Percentiles rank a stretch among this genome's conserved stretches.
Conservation (phyloP, 495 filamentous ascomycete genomes). For the Choiromyces venosus region DNA sequence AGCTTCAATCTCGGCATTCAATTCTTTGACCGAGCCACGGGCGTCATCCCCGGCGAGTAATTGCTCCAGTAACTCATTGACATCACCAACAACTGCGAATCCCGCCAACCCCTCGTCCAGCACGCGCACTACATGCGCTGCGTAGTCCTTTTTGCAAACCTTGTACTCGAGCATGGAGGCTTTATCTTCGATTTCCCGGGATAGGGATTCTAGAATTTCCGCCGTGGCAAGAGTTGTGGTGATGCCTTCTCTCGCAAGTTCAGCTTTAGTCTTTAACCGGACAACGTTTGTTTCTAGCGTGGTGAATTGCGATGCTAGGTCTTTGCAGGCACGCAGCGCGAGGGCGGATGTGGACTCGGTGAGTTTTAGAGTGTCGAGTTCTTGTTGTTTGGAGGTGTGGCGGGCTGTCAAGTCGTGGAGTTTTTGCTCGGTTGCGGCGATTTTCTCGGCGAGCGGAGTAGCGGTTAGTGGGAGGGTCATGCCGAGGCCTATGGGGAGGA, state of each 20-base stretch:
- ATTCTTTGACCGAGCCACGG: conserved; percentile 17
- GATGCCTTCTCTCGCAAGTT: conserved; percentile 11
- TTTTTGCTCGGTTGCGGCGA: conserved; percentile 18
- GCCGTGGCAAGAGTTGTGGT: conserved; percentile 12
- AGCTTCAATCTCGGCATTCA: conserved; percentile 20
- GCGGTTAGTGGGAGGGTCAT: conserved; percentile 31
- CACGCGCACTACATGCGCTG: conserved; percentile 20
- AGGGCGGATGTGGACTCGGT: conserved; percentile 14
- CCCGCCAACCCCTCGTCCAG: conserved; percentile 27
- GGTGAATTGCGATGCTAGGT: conserved; percentile 20
- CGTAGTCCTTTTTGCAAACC: conserved; percentile 34
- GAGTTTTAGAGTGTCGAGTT: conserved; percentile 15
- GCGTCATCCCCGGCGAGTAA: conserved; percentile 26
- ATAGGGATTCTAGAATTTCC: conserved; percentile 12
- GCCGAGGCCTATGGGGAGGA: conserved; percentile 32
- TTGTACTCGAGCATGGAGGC: conserved; percentile 31
- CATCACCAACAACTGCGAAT: conserved; percentile 27
- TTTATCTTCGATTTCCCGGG: conserved; percentile 30
- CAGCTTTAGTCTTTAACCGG: conserved; percentile 12
- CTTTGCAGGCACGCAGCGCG: conserved; percentile 22
- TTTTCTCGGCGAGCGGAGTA: conserved; percentile 23
- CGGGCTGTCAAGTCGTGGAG: conserved; percentile 24
- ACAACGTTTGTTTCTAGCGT: conserved; percentile 2
- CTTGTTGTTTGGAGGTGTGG: conserved; percentile 15
- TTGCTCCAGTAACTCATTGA: conserved; percentile 16